phyloP scores from a whole-genome alignment of 495 filamentous ascomycete genomes.

The Copromyces sp. region DNA sequence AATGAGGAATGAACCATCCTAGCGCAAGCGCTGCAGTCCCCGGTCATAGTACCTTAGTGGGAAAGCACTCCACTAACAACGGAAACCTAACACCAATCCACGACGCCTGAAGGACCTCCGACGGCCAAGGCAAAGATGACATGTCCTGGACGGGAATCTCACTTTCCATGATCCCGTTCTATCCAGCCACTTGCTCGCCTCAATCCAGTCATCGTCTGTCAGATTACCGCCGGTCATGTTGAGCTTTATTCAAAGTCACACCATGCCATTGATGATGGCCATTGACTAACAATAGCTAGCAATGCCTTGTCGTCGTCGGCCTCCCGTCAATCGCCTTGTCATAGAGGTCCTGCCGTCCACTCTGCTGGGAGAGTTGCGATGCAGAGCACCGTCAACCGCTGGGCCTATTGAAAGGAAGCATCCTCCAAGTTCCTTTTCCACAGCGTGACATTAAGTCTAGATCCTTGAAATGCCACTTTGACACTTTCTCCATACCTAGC shows the following conservation, averaged over 20 bases:
- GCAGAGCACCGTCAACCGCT: neutral
- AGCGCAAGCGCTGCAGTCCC: neutral
- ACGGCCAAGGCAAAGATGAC: neutral
- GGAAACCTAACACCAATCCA: neutral
- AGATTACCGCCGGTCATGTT: neutral
- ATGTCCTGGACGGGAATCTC: neutral
- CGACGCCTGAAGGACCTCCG: neutral
- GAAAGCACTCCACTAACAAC: neutral
- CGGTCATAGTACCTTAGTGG: neutral
- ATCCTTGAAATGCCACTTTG: neutral
- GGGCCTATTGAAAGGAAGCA: neutral
- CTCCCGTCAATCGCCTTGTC: neutral
- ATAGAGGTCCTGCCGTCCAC: neutral
- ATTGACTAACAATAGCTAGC: neutral
- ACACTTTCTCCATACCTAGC: neutral
- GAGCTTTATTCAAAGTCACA: neutral
- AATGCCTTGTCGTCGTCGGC: neutral
- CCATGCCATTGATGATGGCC: neutral
- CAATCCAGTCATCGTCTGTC: neutral
- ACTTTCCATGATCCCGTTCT: neutral
- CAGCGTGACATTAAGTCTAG: neutral
- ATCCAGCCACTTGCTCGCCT: neutral
- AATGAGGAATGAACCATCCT: neutral
- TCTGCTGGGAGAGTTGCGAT: neutral
- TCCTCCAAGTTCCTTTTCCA: neutral